phyloP scores from a whole-genome alignment of 2,329 filamentous ascomycete genomes.

The Davidsoniella eucalypti region DNA sequence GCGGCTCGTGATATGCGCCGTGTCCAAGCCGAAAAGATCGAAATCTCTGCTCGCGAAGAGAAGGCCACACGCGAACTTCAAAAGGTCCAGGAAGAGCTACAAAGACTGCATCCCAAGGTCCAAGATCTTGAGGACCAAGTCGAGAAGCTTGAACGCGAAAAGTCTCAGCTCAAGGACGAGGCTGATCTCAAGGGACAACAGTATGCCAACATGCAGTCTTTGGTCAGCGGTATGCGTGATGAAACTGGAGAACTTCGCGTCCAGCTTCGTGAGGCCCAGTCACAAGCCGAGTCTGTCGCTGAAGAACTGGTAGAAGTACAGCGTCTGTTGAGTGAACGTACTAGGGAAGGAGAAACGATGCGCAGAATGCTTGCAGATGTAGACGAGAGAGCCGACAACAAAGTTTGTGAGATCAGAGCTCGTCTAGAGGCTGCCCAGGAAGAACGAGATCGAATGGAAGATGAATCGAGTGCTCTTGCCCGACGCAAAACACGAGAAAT shows the following conservation, averaged over 20 bases:
- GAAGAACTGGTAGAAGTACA: constrained; percentile 86
- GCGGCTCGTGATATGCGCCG: constrained; percentile 63
- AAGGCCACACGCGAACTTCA: constrained; percentile 54
- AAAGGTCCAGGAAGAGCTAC: constrained; percentile 55
- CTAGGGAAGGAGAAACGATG: constrained; percentile 90
- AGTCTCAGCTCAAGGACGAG: constrained; percentile 56
- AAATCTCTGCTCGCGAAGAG: constrained; percentile 57
- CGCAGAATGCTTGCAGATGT: constrained; percentile 72
- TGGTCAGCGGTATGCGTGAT: constrained; percentile 85
- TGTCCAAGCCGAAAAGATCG: constrained; percentile 62
- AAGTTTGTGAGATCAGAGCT: constrained; percentile 75
- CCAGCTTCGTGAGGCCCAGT: constrained; percentile 78
- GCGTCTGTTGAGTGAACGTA: constrained; percentile 69
- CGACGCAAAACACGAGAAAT: constrained; percentile 65
- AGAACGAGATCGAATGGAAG: constrained; percentile 81
- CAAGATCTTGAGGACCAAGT: constrained; percentile 59
- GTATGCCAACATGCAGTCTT: constrained; percentile 66
- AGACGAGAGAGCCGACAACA: constrained; percentile 63
- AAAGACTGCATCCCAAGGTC: constrained; percentile 44
- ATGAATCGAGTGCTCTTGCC: constrained; percentile 66
- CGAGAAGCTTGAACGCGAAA: constrained; percentile 50
- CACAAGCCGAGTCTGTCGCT: constrained; percentile 69
- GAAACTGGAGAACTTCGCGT: constrained; percentile 75
- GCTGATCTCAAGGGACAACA: constrained; percentile 71
- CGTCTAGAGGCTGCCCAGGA: constrained; percentile 83